Evolutionary conservation across 768 basidiomycete genomes (phyloP), one percentile per base, ranked within the genome.

Genomic region (Pleurotus sapidus): DNA sequence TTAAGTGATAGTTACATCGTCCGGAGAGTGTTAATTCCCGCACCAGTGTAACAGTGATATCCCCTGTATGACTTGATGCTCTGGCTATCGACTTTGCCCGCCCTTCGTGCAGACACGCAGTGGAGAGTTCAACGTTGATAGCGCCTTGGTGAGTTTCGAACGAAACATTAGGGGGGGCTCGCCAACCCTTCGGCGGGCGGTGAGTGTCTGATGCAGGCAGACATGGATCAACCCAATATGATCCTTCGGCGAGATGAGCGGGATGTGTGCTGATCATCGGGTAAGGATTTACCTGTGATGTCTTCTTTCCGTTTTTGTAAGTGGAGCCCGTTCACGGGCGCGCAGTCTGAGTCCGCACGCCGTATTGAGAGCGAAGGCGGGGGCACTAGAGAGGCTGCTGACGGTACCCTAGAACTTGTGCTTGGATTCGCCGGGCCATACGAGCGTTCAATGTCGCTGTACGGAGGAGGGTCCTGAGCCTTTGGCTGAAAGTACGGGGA

Each of bases 31-130:
- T 39, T 43, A 27, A 66, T 65, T 30, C 20, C 9, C 61, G 9
- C 60, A 79, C 78, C 60, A 81, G 48, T n/a, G 73, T 72, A 20
- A 80, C 62, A 38, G 67, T 69, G 20, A 79, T 74, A 55, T 74
- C 64, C 1, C 77, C 76, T 14, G 68, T 66, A 42, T 70, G 70
- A 50, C 65, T 75, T 6, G 65, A 61, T 14, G 77, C 73, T n/a
- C 69, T 60, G 4, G 79, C 70, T 25, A 67, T 69, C n/a, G 75
- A 70, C 58, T 71, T 75, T 5, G 67, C 62, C 5, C 61, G 60
- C 17, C 62, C 63, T 14, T 51, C 60, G 18, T 69, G 70, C 48
- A 67, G 65, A 23, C 77, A 76, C 25, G 69, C 71, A 14, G 77
- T 76, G 8, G 67, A 76, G 11, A 77, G 61, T 37, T 74, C 67